Base-by-base conservation (phyloP, 169 alveolate species). In the Theileria sp. region DNA sequence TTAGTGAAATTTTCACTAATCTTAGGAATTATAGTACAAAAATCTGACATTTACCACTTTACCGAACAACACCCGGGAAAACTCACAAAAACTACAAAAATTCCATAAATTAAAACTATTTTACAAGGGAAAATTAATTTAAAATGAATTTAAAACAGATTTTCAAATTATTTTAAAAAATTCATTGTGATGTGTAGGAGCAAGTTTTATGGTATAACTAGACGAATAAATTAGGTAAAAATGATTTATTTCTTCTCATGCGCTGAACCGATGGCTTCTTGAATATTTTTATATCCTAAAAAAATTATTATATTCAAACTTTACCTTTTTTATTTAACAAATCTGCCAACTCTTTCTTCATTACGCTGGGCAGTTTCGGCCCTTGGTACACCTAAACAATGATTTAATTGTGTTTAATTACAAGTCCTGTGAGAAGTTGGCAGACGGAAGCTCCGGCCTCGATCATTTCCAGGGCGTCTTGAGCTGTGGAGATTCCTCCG, bases 381-480 rank as follows among this genome's bases (percentile, higher is more conserved):
- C 91, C 91, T 34, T 85, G 75, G 71, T 85, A 85, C 26, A 85
- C 77, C 91, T 85, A 51, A 25, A 0, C 10, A 13, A 7, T 7
- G 30, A 13, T 36, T 25, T 10, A 0, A 3, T 1, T 17, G 7
- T 9, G 17, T 23, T 36, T 9, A 5, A 65, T 0, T 58, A 94
- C 96, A 92, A 94, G 28, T 30, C 92, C 81, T 0, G 95, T 91
- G 86, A 80, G 92, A 62, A 94, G 56, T 69, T 94, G 96, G 23
- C 95, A 93, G 2, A 86, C 88, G 2, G 95, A 87, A 8, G 97
- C 97, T 8, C 97, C 97, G 0, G 97, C 96, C 58, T 93, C 96
- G 8, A 94, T 92, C 81, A 90, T 87, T 65, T 91, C 94, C 65
- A 92, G 79, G 21, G 95, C 96, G 73, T 94, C 97, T 30, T 67